A percentile compares a stretch with the other conserved stretches of the same genome.
Conservation (phyloP, 140 eudicot genomes). For the Senecio squalidus region DNA sequence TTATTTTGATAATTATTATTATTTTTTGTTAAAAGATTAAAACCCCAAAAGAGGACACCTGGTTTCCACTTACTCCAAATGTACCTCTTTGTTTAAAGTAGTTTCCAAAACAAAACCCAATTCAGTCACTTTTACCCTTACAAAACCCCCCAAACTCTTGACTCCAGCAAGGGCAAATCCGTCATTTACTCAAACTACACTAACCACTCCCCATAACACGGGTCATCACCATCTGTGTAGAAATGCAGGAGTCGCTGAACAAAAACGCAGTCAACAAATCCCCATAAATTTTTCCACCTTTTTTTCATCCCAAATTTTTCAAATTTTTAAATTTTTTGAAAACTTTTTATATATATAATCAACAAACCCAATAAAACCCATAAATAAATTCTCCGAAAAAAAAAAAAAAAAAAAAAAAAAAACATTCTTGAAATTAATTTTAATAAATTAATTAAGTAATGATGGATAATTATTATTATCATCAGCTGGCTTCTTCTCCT, state of each 20-base stretch:
- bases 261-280: slow-evolving; percentile 30
- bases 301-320: slow-evolving; percentile 15
- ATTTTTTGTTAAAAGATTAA: not conserved
- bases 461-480: slow-evolving; percentile 39
- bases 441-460: not conserved
- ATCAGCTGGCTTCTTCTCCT: slow-evolving; percentile 42
- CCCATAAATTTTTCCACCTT: slow-evolving; percentile 8
- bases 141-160: not conserved
- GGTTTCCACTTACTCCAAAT: slow-evolving; percentile 10
- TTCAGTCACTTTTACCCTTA: not conserved
- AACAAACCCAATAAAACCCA: no score
- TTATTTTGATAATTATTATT: not conserved
- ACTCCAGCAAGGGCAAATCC: slow-evolving; percentile 6
- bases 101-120: not conserved
- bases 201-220: not conserved
- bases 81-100: not conserved
- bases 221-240: slow-evolving; percentile 5
- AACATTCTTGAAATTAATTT: not conserved
- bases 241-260: slow-evolving; percentile 42
- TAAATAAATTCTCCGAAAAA: no score
- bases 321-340: not conserved
- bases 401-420: no score
- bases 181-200: not conserved
- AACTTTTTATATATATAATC: not conserved
- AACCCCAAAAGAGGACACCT: slow-evolving; percentile 2